These are phyloP conservation scores for Wickerhamomyces sydowiorum DNA, from an alignment of 805 yeast species.

Conservation along the genomic window DNA sequence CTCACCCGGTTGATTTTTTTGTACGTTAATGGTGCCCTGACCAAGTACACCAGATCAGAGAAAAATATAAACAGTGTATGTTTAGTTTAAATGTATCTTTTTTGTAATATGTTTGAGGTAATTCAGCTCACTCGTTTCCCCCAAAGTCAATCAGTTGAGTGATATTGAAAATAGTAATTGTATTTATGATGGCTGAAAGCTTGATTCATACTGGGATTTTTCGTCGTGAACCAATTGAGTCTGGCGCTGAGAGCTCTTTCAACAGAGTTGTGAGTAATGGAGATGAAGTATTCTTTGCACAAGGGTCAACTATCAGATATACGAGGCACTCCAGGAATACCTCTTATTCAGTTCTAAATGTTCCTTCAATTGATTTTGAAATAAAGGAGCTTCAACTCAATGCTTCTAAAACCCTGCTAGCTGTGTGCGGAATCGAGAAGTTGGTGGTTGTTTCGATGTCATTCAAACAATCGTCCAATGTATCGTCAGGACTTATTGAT, in stretches of 20 bases:
- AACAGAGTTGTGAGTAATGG: slow-evolving; percentile 9
- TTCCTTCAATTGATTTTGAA: slow-evolving; percentile 19
- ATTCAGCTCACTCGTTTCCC: too few relatives aligned
- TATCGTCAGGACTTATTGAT: not conserved
- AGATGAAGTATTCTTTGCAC: slow-evolving; percentile 16
- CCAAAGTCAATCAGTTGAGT: too few relatives aligned
- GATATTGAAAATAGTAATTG: too few relatives aligned
- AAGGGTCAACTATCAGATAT: slow-evolving; percentile 13
- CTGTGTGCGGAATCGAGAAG: slow-evolving; percentile 29
- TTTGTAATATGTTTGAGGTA: too few relatives aligned
- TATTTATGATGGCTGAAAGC: not conserved
- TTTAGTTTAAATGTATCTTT: too few relatives aligned
- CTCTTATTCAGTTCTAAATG: slow-evolving; percentile 9
- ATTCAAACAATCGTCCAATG: not conserved
- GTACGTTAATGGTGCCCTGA: too few relatives aligned
- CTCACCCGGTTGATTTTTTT: too few relatives aligned
- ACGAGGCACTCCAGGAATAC: slow-evolving; percentile 4
- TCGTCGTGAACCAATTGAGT: not conserved
- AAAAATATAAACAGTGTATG: too few relatives aligned
- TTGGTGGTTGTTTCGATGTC: slow-evolving; percentile 19
- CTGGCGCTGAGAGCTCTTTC: not conserved
- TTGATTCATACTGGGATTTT: not conserved
- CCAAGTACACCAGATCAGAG: too few relatives aligned
- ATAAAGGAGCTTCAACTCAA: slow-evolving; percentile 33
- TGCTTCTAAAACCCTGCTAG: slow-evolving; percentile 35